phyloP scores from a whole-genome alignment of 768 basidiomycete species.

The Mycena leptocephala region DNA sequence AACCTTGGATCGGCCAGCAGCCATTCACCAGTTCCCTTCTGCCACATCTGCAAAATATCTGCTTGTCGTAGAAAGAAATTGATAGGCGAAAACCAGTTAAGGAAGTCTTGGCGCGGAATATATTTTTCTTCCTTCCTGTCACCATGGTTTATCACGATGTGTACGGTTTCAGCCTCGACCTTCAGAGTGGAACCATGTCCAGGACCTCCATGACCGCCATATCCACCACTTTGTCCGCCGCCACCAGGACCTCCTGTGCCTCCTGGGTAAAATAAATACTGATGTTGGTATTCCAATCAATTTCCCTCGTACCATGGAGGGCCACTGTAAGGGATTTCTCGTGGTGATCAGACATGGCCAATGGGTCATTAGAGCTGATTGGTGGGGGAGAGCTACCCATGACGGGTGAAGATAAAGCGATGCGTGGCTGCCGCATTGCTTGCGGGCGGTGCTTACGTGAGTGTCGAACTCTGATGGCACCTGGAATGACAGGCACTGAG shows the following conservation, averaged over 20 bases:
- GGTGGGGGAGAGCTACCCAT: neutral
- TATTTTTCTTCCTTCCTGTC: neutral
- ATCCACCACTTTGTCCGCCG: neutral
- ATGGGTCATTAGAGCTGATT: neutral
- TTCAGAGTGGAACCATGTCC: neutral
- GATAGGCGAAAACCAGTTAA: no score
- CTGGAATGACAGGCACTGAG: neutral
- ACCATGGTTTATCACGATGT: neutral
- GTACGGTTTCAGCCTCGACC: no score
- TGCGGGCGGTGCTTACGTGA: neutral
- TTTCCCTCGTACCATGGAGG: neutral
- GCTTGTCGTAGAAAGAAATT: neutral
- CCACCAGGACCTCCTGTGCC: neutral
- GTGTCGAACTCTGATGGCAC: neutral
- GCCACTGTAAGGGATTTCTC: neutral
- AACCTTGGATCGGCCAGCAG: neutral
- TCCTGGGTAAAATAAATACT: no score
- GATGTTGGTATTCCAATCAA: no score
- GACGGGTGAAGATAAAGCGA: neutral
- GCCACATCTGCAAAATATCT: neutral
- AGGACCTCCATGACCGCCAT: neutral
- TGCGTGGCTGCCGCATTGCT: conserved; percentile 5
- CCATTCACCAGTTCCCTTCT: neutral
- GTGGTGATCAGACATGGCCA: neutral
- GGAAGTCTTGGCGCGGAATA: no score